phyloP scores from a whole-genome alignment of 805 yeast genomes.

The Saccharomycopsis sp. region DNA sequence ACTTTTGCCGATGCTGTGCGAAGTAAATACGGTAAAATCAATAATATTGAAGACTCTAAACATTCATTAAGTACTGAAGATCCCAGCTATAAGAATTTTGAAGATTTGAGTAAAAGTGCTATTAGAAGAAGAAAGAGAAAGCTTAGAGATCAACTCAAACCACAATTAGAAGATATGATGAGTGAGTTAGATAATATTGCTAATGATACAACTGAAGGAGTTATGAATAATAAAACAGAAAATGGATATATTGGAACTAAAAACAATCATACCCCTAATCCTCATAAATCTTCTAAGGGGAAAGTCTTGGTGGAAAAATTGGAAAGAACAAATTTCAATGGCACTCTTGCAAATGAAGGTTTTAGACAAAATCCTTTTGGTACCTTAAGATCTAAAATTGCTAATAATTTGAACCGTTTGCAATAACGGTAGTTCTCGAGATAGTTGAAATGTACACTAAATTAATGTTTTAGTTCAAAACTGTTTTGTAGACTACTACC shows the following conservation, averaged over 20 bases:
- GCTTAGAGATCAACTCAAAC: constrained; percentile 51
- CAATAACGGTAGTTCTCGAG: not conserved
- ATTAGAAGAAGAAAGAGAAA: constrained; percentile 54
- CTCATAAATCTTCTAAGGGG: constrained; percentile 41
- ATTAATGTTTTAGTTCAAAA: no score
- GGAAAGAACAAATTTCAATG: constrained; percentile 50
- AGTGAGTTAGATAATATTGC: constrained; percentile 34
- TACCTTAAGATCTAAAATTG: constrained; percentile 38
- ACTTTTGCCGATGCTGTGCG: not conserved
- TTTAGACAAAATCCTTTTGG: constrained; percentile 53
- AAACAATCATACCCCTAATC: constrained; percentile 39
- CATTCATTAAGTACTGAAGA: not conserved
- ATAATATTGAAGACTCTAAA: no score
- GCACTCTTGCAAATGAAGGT: constrained; percentile 41
- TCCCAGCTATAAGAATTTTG: constrained; percentile 22
- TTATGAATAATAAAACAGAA: constrained; percentile 3
- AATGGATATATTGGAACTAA: constrained; percentile 17
- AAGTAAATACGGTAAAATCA: no score
- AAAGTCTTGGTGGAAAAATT: constrained; percentile 41
- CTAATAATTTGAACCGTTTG: constrained; percentile 3
- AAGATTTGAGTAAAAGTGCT: constrained; percentile 56
- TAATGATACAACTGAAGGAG: constrained; percentile 14
- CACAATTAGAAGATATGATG: constrained; percentile 55
- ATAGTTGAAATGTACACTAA: no score
- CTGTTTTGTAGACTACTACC: no score